These are phyloP conservation scores for Aureobasidium melanogenum DNA, from an alignment of 2,329 filamentous ascomycete species.

Conservation along the genomic window DNA sequence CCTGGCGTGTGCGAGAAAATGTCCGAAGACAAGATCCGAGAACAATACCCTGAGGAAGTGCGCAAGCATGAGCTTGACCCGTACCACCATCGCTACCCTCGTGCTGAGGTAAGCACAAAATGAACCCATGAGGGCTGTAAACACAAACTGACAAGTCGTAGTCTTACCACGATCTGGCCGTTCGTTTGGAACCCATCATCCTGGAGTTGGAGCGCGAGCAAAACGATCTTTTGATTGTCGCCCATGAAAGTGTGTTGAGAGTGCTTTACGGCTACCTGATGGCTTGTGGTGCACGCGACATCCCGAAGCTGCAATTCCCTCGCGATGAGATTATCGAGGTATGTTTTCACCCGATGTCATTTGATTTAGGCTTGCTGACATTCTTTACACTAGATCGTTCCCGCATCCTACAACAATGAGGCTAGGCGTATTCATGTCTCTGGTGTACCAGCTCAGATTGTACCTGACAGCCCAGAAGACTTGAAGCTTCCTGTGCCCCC, in stretches of 20 bases:
- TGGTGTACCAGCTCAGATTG: slow-evolving; percentile 52
- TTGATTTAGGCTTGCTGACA: background rate
- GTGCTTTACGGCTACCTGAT: slow-evolving; percentile 97
- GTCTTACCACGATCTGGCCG: slow-evolving; percentile 98
- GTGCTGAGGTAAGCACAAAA: slow-evolving; percentile 62
- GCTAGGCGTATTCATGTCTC: slow-evolving; percentile 85
- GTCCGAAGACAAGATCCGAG: slow-evolving; percentile 70
- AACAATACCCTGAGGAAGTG: slow-evolving; percentile 82
- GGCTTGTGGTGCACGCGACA: slow-evolving; percentile 94
- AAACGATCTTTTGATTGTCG: slow-evolving; percentile 95
- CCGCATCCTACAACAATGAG: slow-evolving; percentile 93
- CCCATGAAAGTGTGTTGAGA: slow-evolving; percentile 93
- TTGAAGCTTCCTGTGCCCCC: slow-evolving; percentile 68
- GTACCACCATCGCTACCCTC: slow-evolving; percentile 92
- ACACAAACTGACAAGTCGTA: slow-evolving; percentile 31
- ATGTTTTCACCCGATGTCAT: slow-evolving; percentile 8
- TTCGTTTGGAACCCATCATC: slow-evolving; percentile 94
- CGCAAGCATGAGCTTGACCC: slow-evolving; percentile 88
- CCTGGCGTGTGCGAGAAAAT: slow-evolving; percentile 94
- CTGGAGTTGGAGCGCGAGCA: slow-evolving; percentile 94
- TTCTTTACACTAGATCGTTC: slow-evolving; percentile 59
- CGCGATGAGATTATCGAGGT: slow-evolving; percentile 95
- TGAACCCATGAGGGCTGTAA: background rate
- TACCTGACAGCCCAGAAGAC: slow-evolving; percentile 72
- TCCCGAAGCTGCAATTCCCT: slow-evolving; percentile 86